Base-by-base conservation (phyloP, 2,329 filamentous ascomycete species). In the Venturia carpophila region DNA sequence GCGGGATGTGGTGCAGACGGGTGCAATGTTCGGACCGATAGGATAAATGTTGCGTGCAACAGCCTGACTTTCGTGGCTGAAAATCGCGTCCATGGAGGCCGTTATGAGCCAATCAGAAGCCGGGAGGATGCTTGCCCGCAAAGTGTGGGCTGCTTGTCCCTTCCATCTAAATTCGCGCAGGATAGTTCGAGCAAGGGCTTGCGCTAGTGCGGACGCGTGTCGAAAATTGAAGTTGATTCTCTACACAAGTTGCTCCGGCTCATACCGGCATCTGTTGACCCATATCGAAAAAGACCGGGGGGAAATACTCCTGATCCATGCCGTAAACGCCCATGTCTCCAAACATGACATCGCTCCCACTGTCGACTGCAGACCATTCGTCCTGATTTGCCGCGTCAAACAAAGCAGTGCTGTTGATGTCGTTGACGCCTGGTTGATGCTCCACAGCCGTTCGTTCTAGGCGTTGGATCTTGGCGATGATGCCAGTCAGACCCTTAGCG, bases 221-320 rank as follows among this genome's bases (percentile, higher is more conserved):
- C 15, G 30, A 37, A 58, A 39, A 10, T 58, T n/a, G 30, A 37
- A 37, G 1, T 37, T 37, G 13, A 58, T 58, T 58, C 13, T 58
- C 27, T 37, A 58, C 49, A 37, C 17, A 58, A 21, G 11, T 2
- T 21, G 52, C 17, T 58, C 60, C 43, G 37, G 5, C 10, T 71
- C 64, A 65, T 30, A 56, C 64, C 27, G 64, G 56, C 56, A 65
- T 65, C 34, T 62, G 55, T 21, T 43, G 39, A 30, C 64, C 58
- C 55, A 60, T 62, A 43, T 65, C 64, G 56, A 65, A 65, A 43
- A 65, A 61, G 24, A 43, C 56, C 1, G 58, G 64, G 24, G 64
- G 39, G 11, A 65, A 55, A 27, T 43, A 58, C 56, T 65, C 55
- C 21, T 65, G 47, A 21, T 65, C 64, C 39, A 65, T 43, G 58